Base-by-base conservation (phyloP, 2,329 filamentous ascomycete species). In the Aspergillus quadricinctus region DNA sequence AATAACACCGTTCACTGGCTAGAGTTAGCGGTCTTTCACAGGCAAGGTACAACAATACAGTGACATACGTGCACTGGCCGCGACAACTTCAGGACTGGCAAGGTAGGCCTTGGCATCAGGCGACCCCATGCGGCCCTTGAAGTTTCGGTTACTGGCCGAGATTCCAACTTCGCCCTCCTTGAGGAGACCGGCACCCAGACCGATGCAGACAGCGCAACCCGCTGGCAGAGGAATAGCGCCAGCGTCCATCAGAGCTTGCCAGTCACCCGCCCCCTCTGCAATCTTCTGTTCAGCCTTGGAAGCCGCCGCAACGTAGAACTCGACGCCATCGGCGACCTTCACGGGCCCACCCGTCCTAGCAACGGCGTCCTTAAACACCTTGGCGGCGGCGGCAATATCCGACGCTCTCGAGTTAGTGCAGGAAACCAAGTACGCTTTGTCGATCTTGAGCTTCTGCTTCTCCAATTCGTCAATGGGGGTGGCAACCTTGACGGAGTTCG, bases 271-370 rank as follows among this genome's bases (percentile, higher is more conserved):
- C 54, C 87, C 88, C 72, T 96, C 90, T 0, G 93, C 89, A 0
- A 83, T 80, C 56, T 83, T 73, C 71, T 97, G 92, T 71, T 97
- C 92, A 0, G 83, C 79, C 0, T 84, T 68, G 0, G 92, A 97
- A 0, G 93, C 93, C 0, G 93, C 92, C 0, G 92, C 89, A 60
- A 97, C 89, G 75, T 97, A 97, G 68, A 97, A 87, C 55, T 92
- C 82, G 43, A 97, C 92, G 28, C 88, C 85, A 0, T 83, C 78
- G 0, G 89, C 86, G 56, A 96, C 81, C 75, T 88, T 90, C 21
- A 84, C 75, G 54, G 81, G 78, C 14, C 86, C 88, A 25, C 78
- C 79, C 54, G 84, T 83, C 49, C 78, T 78, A 52, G 76, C 72
- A 0, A 88, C 84, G 1, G 89, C 90, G 41, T 93, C 88, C 55